A percentile compares a stretch with the other conserved stretches of the same genome.
These are phyloP conservation scores for Pythium coloratum DNA, from an alignment of 352 stramenopile genomes.

Conservation along the genomic window DNA sequence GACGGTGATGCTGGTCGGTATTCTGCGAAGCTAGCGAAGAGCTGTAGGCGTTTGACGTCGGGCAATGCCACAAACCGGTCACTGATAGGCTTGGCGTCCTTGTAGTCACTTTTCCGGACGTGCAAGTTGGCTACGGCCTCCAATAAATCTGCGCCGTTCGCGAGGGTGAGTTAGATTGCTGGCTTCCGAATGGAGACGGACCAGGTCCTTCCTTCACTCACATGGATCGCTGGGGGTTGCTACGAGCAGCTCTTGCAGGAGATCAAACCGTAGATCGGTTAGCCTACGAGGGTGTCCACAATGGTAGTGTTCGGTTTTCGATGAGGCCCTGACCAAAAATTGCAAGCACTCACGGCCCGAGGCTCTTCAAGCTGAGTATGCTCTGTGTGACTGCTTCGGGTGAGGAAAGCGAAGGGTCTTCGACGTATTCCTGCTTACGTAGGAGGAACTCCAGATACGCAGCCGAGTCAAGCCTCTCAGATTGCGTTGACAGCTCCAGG, in stretches of 20 bases:
- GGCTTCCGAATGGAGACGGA: background rate
- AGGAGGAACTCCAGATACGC: slow-evolving; percentile 17
- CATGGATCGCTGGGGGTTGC: slow-evolving; percentile 24
- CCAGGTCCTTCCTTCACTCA: background rate
- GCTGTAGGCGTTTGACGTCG: slow-evolving; percentile 21
- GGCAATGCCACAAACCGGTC: slow-evolving; percentile 27
- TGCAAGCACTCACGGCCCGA: slow-evolving; percentile 20
- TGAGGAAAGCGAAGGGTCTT: slow-evolving; percentile 19
- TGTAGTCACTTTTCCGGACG: slow-evolving; percentile 21
- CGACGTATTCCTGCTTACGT: slow-evolving; percentile 21
- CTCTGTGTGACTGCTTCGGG: slow-evolving; percentile 19
- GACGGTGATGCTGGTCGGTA: background rate
- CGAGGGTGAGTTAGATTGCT: too few species aligned
- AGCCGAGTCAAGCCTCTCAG: slow-evolving; percentile 13
- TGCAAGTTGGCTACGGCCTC: slow-evolving; percentile 22
- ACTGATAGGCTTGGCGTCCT: slow-evolving; percentile 7
- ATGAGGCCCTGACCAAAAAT: background rate
- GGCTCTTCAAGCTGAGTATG: slow-evolving; percentile 20
- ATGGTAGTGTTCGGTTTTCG: background rate
- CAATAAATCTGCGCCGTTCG: slow-evolving; percentile 10
- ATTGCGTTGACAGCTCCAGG: slow-evolving; percentile 9
- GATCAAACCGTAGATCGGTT: slow-evolving; percentile 25
- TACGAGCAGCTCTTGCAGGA: slow-evolving; percentile 24
- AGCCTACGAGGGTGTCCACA: slow-evolving; percentile 5
- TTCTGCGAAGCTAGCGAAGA: slow-evolving; percentile 22